These are phyloP conservation scores for Fusarium humuli DNA, from an alignment of 2,329 filamentous ascomycete species.

Conservation along the genomic window DNA sequence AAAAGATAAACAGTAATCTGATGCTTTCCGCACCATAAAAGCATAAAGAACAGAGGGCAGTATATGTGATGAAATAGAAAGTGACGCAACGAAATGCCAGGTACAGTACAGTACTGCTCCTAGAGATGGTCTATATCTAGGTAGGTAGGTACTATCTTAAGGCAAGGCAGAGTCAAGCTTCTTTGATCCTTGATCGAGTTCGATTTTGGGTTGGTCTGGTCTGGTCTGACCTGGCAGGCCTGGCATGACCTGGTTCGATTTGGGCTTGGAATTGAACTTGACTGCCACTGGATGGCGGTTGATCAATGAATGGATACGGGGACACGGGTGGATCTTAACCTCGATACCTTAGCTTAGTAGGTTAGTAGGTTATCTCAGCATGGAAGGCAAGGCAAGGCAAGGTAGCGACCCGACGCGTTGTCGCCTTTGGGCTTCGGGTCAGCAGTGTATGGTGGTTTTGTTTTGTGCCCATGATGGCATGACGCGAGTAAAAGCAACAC, in stretches of 20 bases:
- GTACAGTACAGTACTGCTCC: not conserved
- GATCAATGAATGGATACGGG: not conserved
- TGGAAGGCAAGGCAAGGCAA: not conserved
- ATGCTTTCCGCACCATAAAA: not conserved
- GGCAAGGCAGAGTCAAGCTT: slow-evolving; percentile 30
- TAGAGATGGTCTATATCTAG: not conserved
- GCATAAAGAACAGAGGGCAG: slow-evolving; percentile 22
- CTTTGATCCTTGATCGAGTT: slow-evolving; percentile 40
- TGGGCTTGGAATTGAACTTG: not conserved
- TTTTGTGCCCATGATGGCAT: not conserved
- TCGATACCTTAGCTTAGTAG: not conserved
- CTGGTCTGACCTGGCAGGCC: slow-evolving; percentile 14
- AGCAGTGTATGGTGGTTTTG: slow-evolving; percentile 10
- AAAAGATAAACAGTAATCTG: not conserved
- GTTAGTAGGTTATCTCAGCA: not conserved
- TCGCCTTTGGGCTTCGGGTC: not conserved
- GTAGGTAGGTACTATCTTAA: not conserved
- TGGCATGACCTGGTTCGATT: slow-evolving; percentile 15
- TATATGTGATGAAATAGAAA: slow-evolving; percentile 25
- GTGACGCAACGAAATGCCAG: slow-evolving; percentile 34
- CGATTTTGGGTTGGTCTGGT: slow-evolving; percentile 35
- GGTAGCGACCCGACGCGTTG: not conserved
- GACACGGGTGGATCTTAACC: slow-evolving; percentile 28
- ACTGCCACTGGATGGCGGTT: slow-evolving; percentile 5
- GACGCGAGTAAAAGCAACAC: not conserved